These are phyloP conservation scores for Dictyostelium citrinum DNA, from an alignment of 78 protist genomes.

Conservation along the genomic window DNA sequence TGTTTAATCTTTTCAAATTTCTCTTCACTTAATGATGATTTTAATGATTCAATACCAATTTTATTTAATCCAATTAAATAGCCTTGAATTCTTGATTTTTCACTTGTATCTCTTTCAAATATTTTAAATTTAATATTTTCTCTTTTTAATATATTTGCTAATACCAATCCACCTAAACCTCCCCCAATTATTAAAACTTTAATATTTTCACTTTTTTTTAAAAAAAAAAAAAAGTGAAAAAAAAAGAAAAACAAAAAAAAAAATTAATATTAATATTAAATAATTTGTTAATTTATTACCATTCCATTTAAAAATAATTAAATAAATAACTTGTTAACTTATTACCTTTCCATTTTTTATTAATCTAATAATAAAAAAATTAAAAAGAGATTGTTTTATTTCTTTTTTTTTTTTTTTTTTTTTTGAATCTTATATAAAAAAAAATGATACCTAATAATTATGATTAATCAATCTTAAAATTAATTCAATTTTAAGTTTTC, in stretches of 20 bases:
- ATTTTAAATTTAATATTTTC: background rate
- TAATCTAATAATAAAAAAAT: no score
- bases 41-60: background rate
- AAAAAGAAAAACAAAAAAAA: background rate
- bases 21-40: background rate
- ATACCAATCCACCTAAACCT: constrained; percentile 24
- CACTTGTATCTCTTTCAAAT: constrained; percentile 21
- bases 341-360: no score
- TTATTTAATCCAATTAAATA: constrained; percentile 10
- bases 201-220: no score
- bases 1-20: background rate
- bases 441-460: background rate
- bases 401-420: no score
- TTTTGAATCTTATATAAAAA: no score
- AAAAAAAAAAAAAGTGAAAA: no score
- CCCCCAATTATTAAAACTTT: constrained; percentile 29
- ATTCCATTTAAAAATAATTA: no score
- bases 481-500: background rate
- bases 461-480: no score
- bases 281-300: no score
- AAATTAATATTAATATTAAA: no score
- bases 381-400: no score
- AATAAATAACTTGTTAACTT: no score
- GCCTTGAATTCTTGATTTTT: constrained; percentile 6
- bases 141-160: background rate